Evolutionary conservation across 1,139 yeast species (phyloP).

Genomic region (Lodderomyces jiufengensis): DNA sequence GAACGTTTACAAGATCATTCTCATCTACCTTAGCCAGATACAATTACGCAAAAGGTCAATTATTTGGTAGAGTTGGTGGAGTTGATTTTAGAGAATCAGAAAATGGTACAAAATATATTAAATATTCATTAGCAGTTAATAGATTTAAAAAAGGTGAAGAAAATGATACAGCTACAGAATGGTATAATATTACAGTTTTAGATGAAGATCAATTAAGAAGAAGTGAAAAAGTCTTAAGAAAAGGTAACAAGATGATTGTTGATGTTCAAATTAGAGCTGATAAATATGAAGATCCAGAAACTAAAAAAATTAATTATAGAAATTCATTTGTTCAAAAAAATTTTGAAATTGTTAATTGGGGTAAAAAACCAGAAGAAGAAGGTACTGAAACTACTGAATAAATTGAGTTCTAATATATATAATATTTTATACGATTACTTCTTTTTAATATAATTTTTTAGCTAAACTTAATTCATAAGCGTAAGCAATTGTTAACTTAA

Average conservation of each 20-base stretch:
- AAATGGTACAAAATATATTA: conserved; percentile 36
- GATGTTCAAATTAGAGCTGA: conserved; percentile 41
- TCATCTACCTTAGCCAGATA: conserved; percentile 28
- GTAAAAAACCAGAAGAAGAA: conserved; percentile 26
- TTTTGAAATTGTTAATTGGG: conserved; percentile 40
- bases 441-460: conserved; percentile 8
- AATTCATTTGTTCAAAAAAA: conserved; percentile 34
- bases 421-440: neutral
- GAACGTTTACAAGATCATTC: conserved; percentile 32
- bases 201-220: conserved; percentile 33
- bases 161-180: conserved; percentile 27
- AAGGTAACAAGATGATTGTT: conserved; percentile 41
- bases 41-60: conserved; percentile 41
- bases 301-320: conserved; percentile 17
- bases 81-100: conserved; percentile 37
- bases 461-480: conserved; percentile 60
- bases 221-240: conserved; percentile 38
- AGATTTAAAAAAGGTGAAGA: conserved; percentile 30
- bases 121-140: conserved; percentile 44
- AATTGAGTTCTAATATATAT: neutral
- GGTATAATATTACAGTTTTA: conserved; percentile 43
- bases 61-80: conserved; percentile 42
- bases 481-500: conserved; percentile 68
- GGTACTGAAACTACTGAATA: conserved; percentile 14
- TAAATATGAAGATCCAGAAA: conserved; percentile 31